Evolutionary conservation across 2,329 filamentous ascomycete genomes (phyloP), one percentile per base, ranked within the genome.

Genomic region (Cytospora chrysosperma): DNA sequence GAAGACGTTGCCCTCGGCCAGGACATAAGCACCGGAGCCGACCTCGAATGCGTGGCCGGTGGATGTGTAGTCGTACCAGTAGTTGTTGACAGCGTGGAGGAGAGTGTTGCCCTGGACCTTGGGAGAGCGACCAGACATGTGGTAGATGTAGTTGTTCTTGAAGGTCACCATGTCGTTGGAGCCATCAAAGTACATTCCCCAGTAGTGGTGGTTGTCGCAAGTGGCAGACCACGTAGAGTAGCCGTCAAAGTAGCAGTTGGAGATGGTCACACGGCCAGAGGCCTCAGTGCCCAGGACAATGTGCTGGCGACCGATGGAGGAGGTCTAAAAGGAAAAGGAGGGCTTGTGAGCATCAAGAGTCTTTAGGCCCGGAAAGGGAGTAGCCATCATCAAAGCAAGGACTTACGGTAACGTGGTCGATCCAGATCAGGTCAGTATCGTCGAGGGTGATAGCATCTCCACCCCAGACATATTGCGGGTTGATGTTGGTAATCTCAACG

Each of bases 81-180:
- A 85, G 79, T 87, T 87, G 82, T 86, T 87, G 72, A 85, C 82
- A 52, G 81, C 82, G 74, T 88, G 85, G 61, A 87, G 74, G 19
- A 78, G 75, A 58, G 85, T 78, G 61, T 84, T 84, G 72, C 82
- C 82, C 24, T 77, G 78, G 26, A 87, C 76, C 77, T 87, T 86
- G 69, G 84, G 85, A 19, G 76, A 75, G 61, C 85, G 83, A 63
- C 85, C 85, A n/a, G 78, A 81, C 52, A 80, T 81, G 73, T 85
- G 78, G 79, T 86, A 81, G 71, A 87, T 76, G 76, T 86, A 86
- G 79, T 87, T 87, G 68, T 78, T 77, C 77, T 85, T 83, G 72
- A 87, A 70, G 67, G 85, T 87, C 70, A 87, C 76, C 67, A 81
- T 69, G 70, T 88, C 85, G 72, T 74, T 43, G 21, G 78, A 75